phyloP scores from a whole-genome alignment of 441 rosid species.

The Populus hybrid region DNA sequence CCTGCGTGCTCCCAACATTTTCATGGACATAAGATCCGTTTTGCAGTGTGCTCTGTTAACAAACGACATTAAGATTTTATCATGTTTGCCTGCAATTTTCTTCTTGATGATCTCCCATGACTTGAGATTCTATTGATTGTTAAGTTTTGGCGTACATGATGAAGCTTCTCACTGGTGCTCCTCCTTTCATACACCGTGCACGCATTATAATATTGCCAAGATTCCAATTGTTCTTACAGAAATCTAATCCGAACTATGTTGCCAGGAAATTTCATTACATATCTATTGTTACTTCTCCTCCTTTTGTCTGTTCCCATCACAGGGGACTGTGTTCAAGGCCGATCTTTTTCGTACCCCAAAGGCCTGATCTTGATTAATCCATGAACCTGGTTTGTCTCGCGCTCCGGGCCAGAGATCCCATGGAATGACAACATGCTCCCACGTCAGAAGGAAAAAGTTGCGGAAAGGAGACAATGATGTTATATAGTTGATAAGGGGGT shows the following conservation, averaged over 20 bases:
- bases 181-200: not conserved
- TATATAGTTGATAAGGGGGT: not conserved
- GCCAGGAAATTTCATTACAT: not conserved
- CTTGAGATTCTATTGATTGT: not conserved
- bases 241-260: not conserved
- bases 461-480: not conserved
- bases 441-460: not conserved
- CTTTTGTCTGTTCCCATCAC: not conserved
- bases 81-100: conserved; percentile 9
- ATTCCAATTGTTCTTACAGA: not conserved
- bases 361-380: not conserved
- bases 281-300: not conserved
- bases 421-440: not conserved
- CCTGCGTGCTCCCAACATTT: not conserved
- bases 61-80: conserved; percentile 10
- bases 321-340: not conserved
- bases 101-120: not conserved
- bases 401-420: not conserved
- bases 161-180: conserved; percentile 14
- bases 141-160: not conserved
- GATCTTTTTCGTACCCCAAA: not conserved
- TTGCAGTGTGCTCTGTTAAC: not conserved
- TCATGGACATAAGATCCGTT: not conserved
- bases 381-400: not conserved
- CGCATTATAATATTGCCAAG: not conserved